Conservation (phyloP, 371 early-diverging fungal genomes). For the Phascolomyces articulosus region DNA sequence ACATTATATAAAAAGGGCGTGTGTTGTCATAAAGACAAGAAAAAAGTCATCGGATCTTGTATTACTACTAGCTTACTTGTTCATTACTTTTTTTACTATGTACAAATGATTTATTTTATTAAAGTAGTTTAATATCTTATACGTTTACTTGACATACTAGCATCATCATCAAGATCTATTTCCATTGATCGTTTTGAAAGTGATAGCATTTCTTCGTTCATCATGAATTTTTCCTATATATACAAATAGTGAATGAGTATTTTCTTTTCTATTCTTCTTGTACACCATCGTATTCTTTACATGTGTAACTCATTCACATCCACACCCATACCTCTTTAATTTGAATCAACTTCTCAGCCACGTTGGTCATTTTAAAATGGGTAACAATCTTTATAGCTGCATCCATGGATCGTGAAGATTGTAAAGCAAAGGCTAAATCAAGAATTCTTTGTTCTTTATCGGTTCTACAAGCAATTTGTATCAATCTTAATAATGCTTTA, state of each 20-base stretch:
- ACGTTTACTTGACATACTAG: neutral
- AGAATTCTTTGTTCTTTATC: conserved; percentile 76
- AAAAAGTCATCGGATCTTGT: conserved; percentile 1
- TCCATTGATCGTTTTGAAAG: conserved; percentile 2
- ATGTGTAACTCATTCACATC: neutral
- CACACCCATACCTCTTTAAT: conserved; percentile 65
- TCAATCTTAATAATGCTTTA: conserved; percentile 71
- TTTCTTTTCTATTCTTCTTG: neutral
- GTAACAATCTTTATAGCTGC: conserved; percentile 84
- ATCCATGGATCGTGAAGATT: conserved; percentile 64
- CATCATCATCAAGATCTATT: neutral
- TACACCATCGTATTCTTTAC: neutral
- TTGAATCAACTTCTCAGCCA: conserved; percentile 81
- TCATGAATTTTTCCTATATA: conserved; percentile 1
- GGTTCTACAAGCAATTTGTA: conserved; percentile 77
- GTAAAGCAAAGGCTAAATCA: conserved; percentile 70
- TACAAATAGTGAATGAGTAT: too few species aligned
- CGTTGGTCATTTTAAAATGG: conserved; percentile 56
- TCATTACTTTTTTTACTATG: neutral
- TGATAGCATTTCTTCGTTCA: neutral
- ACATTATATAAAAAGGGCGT: neutral
- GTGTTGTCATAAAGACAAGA: too few species aligned
- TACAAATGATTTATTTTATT: neutral
- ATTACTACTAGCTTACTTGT: neutral
- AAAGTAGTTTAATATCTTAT: neutral